These are phyloP conservation scores for Fraxinus greggii DNA, from an alignment of 305 asterid species.

Conservation along the genomic window DNA sequence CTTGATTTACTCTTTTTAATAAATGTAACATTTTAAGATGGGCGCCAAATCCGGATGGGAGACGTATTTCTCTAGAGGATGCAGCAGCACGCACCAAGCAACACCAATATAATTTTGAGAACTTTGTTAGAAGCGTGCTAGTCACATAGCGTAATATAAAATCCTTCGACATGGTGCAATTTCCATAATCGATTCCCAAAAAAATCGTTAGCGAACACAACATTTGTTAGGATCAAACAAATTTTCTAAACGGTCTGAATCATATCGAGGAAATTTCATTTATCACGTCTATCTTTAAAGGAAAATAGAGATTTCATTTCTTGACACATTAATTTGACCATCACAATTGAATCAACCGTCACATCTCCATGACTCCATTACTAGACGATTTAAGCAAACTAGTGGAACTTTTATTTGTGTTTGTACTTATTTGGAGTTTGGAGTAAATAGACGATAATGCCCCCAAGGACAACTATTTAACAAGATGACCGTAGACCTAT, in stretches of 20 bases:
- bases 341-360: too few species aligned
- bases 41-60: background rate
- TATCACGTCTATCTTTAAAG: too few species aligned
- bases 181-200: background rate
- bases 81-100: background rate
- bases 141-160: background rate
- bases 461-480: background rate
- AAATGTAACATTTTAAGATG: too few species aligned
- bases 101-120: background rate
- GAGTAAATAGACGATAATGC: background rate
- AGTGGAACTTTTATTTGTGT: background rate
- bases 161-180: background rate
- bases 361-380: too few species aligned
- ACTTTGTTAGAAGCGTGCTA: background rate
- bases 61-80: background rate
- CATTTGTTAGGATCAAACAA: too few species aligned
- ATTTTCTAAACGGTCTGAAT: too few species aligned
- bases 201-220: too few species aligned
- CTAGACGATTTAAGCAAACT: background rate
- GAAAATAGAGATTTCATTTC: too few species aligned
- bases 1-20: background rate
- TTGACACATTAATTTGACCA: too few species aligned
- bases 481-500: background rate
- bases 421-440: background rate
- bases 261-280: too few species aligned